Evolutionary conservation across 495 filamentous ascomycete genomes (phyloP).

Genomic region (Diplogelasinospora grovesii): DNA sequence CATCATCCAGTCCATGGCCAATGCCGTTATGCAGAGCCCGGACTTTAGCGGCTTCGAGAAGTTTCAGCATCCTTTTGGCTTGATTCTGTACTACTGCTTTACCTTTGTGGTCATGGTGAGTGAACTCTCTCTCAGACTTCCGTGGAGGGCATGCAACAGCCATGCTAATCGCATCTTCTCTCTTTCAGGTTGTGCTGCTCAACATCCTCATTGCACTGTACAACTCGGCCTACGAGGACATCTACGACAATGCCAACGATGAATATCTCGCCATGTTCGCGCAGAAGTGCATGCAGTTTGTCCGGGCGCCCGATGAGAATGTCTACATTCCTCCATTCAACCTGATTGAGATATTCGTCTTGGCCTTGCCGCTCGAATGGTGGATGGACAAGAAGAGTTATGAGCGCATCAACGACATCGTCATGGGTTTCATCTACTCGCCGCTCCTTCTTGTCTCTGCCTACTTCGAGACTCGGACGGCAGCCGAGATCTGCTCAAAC

Average conservation of each 20-base stretch:
- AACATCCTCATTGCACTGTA: slow-evolving; percentile 96
- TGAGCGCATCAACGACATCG: slow-evolving; percentile 70
- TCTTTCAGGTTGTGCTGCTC: slow-evolving; percentile 55
- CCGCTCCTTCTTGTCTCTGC: slow-evolving; percentile 78
- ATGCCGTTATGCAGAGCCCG: slow-evolving; percentile 80
- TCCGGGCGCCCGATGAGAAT: slow-evolving; percentile 94
- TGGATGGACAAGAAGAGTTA: slow-evolving; percentile 70
- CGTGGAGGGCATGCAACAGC: neutral
- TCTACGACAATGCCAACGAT: slow-evolving; percentile 88
- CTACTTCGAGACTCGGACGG: slow-evolving; percentile 63
- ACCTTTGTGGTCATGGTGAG: slow-evolving; percentile 90
- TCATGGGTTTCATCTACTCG: slow-evolving; percentile 83
- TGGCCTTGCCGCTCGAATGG: slow-evolving; percentile 88
- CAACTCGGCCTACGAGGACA: slow-evolving; percentile 92
- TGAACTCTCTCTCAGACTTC: slow-evolving; percentile 12
- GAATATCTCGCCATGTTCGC: slow-evolving; percentile 89
- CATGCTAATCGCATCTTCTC: neutral
- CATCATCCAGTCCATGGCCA: slow-evolving; percentile 86
- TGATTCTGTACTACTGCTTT: slow-evolving; percentile 91
- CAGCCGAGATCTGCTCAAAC: slow-evolving; percentile 61
- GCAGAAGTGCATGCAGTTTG: slow-evolving; percentile 91
- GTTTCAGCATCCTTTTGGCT: slow-evolving; percentile 68
- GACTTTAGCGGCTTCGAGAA: slow-evolving; percentile 85
- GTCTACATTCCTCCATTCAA: slow-evolving; percentile 97
- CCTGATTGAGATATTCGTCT: slow-evolving; percentile 75